Evolutionary conservation across 2,329 filamentous ascomycete genomes (phyloP).

Genomic region (Colletotrichum abscissum): DNA sequence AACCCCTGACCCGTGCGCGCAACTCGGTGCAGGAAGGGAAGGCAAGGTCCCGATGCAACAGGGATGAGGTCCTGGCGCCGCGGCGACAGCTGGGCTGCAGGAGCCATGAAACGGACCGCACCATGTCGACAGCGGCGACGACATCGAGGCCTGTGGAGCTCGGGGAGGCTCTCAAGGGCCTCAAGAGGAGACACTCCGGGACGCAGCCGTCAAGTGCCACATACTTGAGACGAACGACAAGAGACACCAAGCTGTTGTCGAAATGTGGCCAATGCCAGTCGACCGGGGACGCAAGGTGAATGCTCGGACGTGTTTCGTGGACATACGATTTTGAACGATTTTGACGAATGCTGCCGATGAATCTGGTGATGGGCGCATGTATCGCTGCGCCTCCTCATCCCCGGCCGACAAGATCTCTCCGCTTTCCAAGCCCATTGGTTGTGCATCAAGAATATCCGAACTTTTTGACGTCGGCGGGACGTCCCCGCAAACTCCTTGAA

Average conservation of each 20-base stretch:
- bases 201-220: conserved; percentile 2
- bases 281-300: conserved; percentile 11
- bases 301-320: not conserved
- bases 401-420: not conserved
- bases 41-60: conserved; percentile 16
- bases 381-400: conserved; percentile 5
- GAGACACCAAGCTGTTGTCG: not conserved
- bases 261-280: not conserved
- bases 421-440: not conserved
- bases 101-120: conserved; percentile 9
- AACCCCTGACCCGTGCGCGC: conserved; percentile 15
- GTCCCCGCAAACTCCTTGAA: conserved; percentile 1
- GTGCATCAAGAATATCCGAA: conserved; percentile 1
- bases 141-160: not conserved
- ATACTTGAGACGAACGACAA: conserved; percentile 6
- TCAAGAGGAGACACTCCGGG: not conserved
- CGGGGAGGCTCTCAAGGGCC: not conserved
- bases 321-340: not conserved
- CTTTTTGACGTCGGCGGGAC: not conserved
- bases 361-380: not conserved
- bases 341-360: not conserved
- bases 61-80: not conserved
- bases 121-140: not conserved
- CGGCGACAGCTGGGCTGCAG: conserved; percentile 1
- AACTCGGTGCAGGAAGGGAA: conserved; percentile 9